Evolutionary conservation across 805 yeast species (phyloP).

Genomic region (Saccharomyces kudriavzevii): DNA sequence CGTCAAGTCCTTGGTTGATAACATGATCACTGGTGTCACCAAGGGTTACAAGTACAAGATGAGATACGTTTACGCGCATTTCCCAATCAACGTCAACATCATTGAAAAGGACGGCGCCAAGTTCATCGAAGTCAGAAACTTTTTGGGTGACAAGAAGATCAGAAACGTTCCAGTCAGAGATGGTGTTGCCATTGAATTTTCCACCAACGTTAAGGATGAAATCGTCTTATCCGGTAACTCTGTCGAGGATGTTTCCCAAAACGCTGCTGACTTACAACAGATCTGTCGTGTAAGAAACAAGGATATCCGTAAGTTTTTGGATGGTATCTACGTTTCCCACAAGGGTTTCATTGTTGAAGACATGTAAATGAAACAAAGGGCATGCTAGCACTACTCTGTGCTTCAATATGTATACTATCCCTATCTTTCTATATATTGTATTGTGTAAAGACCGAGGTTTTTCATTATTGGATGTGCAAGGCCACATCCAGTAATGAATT

Average conservation of each 20-base stretch:
- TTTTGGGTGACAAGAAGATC: slow-evolving; percentile 98
- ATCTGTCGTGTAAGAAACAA: slow-evolving; percentile 97
- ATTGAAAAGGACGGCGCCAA: slow-evolving; percentile 66
- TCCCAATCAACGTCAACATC: slow-evolving; percentile 98
- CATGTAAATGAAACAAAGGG: slow-evolving; percentile 18
- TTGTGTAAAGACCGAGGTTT: background rate
- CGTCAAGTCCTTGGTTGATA: slow-evolving; percentile 88
- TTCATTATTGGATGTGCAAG: background rate
- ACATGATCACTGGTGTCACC: slow-evolving; percentile 97
- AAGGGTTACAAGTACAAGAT: slow-evolving; percentile 98
- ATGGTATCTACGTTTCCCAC: slow-evolving; percentile 98
- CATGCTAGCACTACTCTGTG: background rate
- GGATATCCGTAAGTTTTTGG: slow-evolving; percentile 99
- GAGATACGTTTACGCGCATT: slow-evolving; percentile 99
- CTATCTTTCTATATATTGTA: background rate
- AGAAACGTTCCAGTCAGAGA: slow-evolving; percentile 79
- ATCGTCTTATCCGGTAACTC: slow-evolving; percentile 67
- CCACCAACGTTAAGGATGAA: slow-evolving; percentile 89
- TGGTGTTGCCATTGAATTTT: slow-evolving; percentile 81
- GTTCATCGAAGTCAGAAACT: slow-evolving; percentile 94
- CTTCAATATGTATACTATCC: slow-evolving; percentile 3
- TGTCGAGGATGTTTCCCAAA: slow-evolving; percentile 14
- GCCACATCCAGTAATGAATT: background rate
- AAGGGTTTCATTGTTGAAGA: slow-evolving; percentile 81
- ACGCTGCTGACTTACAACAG: slow-evolving; percentile 49